Percentiles rank a stretch among this genome's conserved stretches.
These are phyloP conservation scores for Lactarius vividus DNA, from an alignment of 768 basidiomycete genomes.

Conservation along the genomic window DNA sequence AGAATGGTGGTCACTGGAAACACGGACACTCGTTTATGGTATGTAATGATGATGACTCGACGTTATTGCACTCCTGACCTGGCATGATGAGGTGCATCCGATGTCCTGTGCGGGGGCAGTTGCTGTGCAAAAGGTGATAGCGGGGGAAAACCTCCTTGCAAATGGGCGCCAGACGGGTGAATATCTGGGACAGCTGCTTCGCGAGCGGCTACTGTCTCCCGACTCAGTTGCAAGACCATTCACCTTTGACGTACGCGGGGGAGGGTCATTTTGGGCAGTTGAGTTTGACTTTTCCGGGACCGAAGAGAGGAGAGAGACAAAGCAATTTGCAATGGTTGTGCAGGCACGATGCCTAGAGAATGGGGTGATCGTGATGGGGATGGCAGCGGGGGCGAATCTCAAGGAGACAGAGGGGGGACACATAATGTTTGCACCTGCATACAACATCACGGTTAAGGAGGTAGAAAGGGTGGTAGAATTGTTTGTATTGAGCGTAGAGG, in stretches of 20 bases:
- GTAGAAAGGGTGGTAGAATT: slow-evolving; percentile 64
- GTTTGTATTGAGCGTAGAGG: slow-evolving; percentile 65
- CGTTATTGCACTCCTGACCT: not conserved
- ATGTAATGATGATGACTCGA: slow-evolving; percentile 19
- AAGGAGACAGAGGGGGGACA: slow-evolving; percentile 75
- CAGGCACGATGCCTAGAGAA: slow-evolving; percentile 69
- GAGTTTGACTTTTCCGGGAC: slow-evolving; percentile 69
- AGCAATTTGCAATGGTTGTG: slow-evolving; percentile 62
- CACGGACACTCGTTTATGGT: slow-evolving; percentile 88
- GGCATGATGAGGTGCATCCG: slow-evolving; percentile 56
- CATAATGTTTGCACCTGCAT: slow-evolving; percentile 74
- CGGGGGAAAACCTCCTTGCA: slow-evolving; percentile 64
- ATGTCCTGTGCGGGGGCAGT: slow-evolving; percentile 75
- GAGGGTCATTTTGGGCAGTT: slow-evolving; percentile 79
- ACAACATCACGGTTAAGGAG: slow-evolving; percentile 69
- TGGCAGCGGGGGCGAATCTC: slow-evolving; percentile 64
- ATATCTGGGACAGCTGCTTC: slow-evolving; percentile 54
- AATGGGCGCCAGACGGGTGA: slow-evolving; percentile 59
- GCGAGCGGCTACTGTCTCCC: slow-evolving; percentile 51
- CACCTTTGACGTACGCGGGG: slow-evolving; percentile 78
- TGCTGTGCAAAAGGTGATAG: slow-evolving; percentile 75
- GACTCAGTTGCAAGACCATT: slow-evolving; percentile 60
- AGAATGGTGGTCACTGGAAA: slow-evolving; percentile 70
- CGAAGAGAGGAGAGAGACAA: slow-evolving; percentile 41
- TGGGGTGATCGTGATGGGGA: slow-evolving; percentile 68